Percentiles rank a stretch among this genome's conserved stretches.
These are phyloP conservation scores for Gnaphalium uliginosum DNA, from an alignment of 129 eudicot genomes.

Conservation along the genomic window DNA sequence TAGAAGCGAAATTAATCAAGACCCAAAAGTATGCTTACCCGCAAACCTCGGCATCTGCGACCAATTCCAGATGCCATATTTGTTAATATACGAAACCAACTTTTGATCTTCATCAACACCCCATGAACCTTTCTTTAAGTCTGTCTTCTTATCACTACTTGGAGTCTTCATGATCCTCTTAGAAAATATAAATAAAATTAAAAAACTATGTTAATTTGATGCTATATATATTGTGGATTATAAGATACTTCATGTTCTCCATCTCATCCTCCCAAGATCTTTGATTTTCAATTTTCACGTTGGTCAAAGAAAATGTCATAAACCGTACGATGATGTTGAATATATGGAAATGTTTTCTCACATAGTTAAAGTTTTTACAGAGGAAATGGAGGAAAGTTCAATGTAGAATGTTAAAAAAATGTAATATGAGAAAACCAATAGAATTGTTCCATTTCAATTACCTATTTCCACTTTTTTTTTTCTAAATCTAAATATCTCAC, in stretches of 20 bases:
- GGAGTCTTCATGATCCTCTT: slow-evolving; percentile 16
- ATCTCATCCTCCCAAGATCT: no score
- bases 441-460: no score
- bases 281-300: not conserved
- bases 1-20: no score
- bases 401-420: no score
- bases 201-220: no score
- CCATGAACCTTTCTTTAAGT: slow-evolving; percentile 30
- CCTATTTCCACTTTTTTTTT: no score
- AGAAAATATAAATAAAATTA: not conserved
- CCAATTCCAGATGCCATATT: slow-evolving; percentile 45
- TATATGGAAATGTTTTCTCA: no score
- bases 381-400: no score
- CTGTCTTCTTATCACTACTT: slow-evolving; percentile 10
- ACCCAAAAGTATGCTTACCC: slow-evolving; percentile 10
- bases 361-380: no score
- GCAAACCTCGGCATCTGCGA: slow-evolving; percentile 44
- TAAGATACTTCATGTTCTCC: not conserved
- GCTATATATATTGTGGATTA: not conserved
- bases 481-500: no score
- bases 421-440: no score
- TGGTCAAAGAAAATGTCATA: slow-evolving; percentile 15
- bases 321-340: no score
- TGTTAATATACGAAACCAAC: slow-evolving; percentile 35
- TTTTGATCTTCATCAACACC: slow-evolving; percentile 44